Conservation (phyloP, 2,329 filamentous ascomycete genomes). For the Apiospora malaysiana region DNA sequence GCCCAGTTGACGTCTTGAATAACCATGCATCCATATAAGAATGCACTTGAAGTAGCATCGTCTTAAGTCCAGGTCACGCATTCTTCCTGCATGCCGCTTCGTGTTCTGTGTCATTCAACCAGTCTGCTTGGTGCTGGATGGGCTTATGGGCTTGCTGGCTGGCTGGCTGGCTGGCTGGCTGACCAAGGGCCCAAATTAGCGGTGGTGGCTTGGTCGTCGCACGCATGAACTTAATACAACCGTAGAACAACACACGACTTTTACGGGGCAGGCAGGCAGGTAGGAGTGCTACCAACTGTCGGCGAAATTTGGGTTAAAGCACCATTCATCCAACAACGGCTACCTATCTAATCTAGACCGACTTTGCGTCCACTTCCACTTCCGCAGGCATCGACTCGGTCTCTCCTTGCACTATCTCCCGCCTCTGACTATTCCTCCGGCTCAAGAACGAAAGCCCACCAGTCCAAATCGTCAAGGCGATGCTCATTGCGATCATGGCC, state of each 20-base stretch:
- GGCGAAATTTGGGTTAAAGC: slow-evolving; percentile 1
- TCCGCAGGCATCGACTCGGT: background rate
- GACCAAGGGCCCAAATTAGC: background rate
- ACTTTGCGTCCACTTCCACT: background rate
- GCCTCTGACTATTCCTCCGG: slow-evolving; percentile 3
- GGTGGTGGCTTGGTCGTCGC: background rate
- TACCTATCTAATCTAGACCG: background rate
- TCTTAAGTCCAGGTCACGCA: background rate
- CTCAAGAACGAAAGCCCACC: slow-evolving; percentile 55
- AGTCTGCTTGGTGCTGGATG: background rate
- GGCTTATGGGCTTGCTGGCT: background rate
- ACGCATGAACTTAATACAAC: background rate
- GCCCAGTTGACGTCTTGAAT: background rate
- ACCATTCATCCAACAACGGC: background rate
- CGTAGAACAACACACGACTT: background rate
- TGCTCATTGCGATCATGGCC: slow-evolving; percentile 71
- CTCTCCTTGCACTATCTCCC: background rate
- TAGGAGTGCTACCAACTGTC: background rate
- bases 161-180: no score
- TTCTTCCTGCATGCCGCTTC: background rate
- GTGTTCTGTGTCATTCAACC: background rate
- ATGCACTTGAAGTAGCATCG: background rate
- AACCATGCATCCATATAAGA: background rate
- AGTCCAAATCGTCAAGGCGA: slow-evolving; percentile 66
- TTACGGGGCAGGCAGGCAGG: background rate